Base-by-base conservation (phyloP, 768 basidiomycete species). In the Boletus reticulatus region DNA sequence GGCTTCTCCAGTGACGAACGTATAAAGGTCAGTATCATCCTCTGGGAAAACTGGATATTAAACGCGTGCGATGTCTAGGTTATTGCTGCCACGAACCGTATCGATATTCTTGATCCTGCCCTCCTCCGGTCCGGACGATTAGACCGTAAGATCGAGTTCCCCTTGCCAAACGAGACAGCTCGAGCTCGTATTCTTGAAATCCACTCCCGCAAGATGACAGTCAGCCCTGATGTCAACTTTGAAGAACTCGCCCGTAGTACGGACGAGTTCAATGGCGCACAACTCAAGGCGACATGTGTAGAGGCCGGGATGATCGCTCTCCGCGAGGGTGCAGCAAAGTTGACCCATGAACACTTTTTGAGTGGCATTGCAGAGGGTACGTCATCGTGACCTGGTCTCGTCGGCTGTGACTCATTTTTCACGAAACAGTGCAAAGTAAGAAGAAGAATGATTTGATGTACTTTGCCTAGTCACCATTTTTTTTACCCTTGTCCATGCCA, bases 271-370 rank as follows among this genome's bases (percentile, higher is more conserved):
- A 98, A 98, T 67, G 96, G 86, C n/a, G 93, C 93, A 8, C 92
- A 94, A 71, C 74, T 97, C 65, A 97, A 98, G 77, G 97, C 96
- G 1, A 95, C 97, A 4, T 98, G 96, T 73, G 97, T 99, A 1
- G 97, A 99, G 75, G 97, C 97, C 39, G 97, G 97, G 55, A 99
- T 99, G 97, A 97, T 98, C 66, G 92, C 96, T 8, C 75, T 98
- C 39, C 78, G 97, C 62, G 95, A 98, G 73, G 95, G 95, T 31
- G 92, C 94, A 16, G 84, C 84, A 16, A 88, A 88, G 71, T 74
- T 98, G 53, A 85, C 82, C 29, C 96, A 98, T 63, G 97, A 99
- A 72, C 94, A 98, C 71, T 98, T 97, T 82, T 75, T 98, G 69
- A 92, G 88, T 66, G 93, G 92, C 48, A 92, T 94, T 56, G 82